phyloP scores from a whole-genome alignment of 495 filamentous ascomycete genomes.

The Hypomontagnella monticulosa region DNA sequence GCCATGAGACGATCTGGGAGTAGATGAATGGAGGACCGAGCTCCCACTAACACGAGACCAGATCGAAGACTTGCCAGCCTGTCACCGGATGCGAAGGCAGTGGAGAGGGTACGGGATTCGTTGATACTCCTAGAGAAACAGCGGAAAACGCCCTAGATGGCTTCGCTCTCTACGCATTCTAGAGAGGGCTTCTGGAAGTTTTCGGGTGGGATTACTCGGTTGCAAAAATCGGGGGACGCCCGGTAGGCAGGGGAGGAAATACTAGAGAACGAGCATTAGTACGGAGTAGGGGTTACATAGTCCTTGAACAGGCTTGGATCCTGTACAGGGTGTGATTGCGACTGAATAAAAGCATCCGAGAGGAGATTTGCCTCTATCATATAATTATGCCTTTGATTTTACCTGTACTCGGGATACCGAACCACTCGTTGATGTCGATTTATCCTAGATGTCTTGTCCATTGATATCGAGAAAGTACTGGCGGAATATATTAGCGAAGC shows the following conservation, averaged over 20 bases:
- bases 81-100: slow-evolving; percentile 7
- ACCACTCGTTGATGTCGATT: too few relatives aligned
- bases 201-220: too few relatives aligned
- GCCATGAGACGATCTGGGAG: neutral
- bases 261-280: too few relatives aligned
- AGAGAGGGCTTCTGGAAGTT: neutral
- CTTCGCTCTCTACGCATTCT: too few relatives aligned
- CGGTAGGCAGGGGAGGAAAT: too few relatives aligned
- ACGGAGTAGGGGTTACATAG: neutral
- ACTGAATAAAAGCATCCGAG: neutral
- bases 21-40: neutral
- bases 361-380: too few relatives aligned
- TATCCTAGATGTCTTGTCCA: too few relatives aligned
- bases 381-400: too few relatives aligned
- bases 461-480: too few relatives aligned
- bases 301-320: neutral
- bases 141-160: neutral
- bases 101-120: slow-evolving; percentile 19
- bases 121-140: slow-evolving; percentile 17
- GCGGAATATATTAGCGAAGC: too few relatives aligned
- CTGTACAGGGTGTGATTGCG: neutral
- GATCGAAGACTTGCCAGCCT: slow-evolving; percentile 8
- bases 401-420: too few relatives aligned
- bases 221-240: too few relatives aligned
- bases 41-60: slow-evolving; percentile 14